Evolutionary conservation across 768 basidiomycete species (phyloP).

Genomic region (Tephrocybe rancida): DNA sequence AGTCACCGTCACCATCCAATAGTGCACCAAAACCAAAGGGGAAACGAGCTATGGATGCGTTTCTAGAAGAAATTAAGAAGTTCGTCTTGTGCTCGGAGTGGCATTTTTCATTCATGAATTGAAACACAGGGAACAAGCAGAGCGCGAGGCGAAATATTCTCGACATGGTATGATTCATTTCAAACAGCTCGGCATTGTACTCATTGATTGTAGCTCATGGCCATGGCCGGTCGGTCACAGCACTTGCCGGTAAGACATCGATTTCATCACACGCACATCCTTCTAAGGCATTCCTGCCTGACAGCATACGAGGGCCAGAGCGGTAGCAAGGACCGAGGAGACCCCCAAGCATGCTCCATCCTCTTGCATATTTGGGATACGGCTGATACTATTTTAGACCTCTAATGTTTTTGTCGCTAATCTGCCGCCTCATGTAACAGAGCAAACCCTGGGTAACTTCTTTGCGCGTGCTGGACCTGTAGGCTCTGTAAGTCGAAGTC

Average conservation of each 20-base stretch:
- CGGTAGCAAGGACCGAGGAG: constrained; percentile 87
- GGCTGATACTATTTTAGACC: constrained; percentile 52
- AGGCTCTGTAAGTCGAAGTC: constrained; percentile 63
- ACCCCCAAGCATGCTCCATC: constrained; percentile 66
- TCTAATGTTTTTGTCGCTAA: constrained; percentile 97
- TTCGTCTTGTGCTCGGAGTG: constrained; percentile 26
- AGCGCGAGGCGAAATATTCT: constrained; percentile 83
- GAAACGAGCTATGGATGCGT: constrained; percentile 94
- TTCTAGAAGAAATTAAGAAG: constrained; percentile 97
- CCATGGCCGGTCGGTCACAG: constrained; percentile 79
- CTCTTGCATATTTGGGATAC: not conserved
- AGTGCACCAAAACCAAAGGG: constrained; percentile 78
- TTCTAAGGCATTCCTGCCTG: constrained; percentile 18
- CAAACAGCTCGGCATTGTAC: not conserved
- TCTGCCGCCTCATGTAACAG: constrained; percentile 84
- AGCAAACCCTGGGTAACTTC: constrained; percentile 83
- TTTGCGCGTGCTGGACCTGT: constrained; percentile 94
- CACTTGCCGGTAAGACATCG: constrained; percentile 73
- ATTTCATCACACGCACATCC: not conserved
- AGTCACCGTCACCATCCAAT: constrained; percentile 60
- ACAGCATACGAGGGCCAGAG: constrained; percentile 88
- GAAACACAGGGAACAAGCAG: constrained; percentile 79
- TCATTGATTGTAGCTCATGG: constrained; percentile 45
- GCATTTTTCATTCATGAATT: constrained; percentile 9
- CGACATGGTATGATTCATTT: constrained; percentile 51